phyloP scores from a whole-genome alignment of 1,284 basidiomycete genomes.

The Boletus sp. region DNA sequence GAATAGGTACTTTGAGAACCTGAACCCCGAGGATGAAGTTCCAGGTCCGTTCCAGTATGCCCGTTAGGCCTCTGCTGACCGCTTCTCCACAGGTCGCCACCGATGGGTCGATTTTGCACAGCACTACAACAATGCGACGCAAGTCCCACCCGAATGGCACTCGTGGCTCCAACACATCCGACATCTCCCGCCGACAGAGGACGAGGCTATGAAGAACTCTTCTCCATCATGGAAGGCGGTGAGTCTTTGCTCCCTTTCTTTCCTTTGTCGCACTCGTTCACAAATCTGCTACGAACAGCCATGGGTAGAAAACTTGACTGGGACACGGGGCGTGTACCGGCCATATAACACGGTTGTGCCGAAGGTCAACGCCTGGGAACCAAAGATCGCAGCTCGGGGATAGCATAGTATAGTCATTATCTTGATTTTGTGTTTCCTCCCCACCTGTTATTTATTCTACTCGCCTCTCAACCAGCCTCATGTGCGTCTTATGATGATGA shows the following conservation, averaged over 20 bases:
- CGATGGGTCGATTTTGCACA: constrained; percentile 92
- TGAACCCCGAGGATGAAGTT: constrained; percentile 77
- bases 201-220: constrained; percentile 63
- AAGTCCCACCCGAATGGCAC: constrained; percentile 93
- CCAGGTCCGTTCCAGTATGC: constrained; percentile 55
- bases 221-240: constrained; percentile 83
- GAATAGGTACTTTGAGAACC: constrained; percentile 89
- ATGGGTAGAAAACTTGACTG: constrained; percentile 84
- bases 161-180: constrained; percentile 93
- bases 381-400: constrained; percentile 57
- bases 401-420: constrained; percentile 7
- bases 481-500: not conserved
- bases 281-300: constrained; percentile 43
- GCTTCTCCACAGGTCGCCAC: constrained; percentile 63
- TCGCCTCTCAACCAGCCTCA: not conserved
- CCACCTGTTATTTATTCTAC: too few species aligned
- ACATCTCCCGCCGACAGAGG: constrained; percentile 71
- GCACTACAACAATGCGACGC: constrained; percentile 85
- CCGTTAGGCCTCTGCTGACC: not conserved
- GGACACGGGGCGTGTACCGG: constrained; percentile 84
- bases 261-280: not conserved
- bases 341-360: constrained; percentile 83
- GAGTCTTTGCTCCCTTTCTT: constrained; percentile 32
- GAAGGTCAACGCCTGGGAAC: constrained; percentile 82
- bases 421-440: too few species aligned